Base-by-base conservation (phyloP, 352 stramenopile genomes). In the Phytophthora pisi region DNA sequence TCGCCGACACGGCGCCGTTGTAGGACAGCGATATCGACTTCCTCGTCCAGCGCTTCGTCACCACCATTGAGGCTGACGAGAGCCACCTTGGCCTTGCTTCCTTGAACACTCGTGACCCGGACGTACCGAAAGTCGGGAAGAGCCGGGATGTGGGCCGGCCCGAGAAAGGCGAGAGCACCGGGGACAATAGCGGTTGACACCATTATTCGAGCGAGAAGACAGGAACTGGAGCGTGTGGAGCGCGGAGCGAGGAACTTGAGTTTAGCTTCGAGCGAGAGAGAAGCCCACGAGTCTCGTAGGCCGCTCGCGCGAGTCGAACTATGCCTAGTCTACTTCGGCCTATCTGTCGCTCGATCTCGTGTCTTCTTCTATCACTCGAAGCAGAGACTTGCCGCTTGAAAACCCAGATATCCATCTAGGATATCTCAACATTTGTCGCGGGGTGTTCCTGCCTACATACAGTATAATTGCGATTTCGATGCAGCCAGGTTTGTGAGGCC, bases 321-420 rank as follows among this genome's bases (percentile, higher is more conserved):
- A 28, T 40, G 9, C 9, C 31, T 40, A 40, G 31, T 40, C 40
- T 10, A 47, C 40, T 47, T n/a, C 13, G 3, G 13, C 38, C 38
- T 46, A n/a, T 20, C 20, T 20, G 20, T 20, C 40, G 9, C 36
- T 11, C 9, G 15, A 43, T 43, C 15, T 47, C 13, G 11, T 23
- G 15, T n/a, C 13, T 47, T 47, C n/a, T 20, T 47, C 40, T 15
- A n/a, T 23, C n/a, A 20, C 40, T 47, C 5, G 4, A n/a, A 11
- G 40, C 40, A 47, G 40, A 47, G 40, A 47, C 40, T 47, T 47
- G 40, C 40, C 40, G 40, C n/a, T 47, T 47, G 40, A 47, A 47
- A 47, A 47, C 40, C 40, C 40, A 47, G 11, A 16, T 47, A 47
- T 46, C 16, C 38, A 46, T 20, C 30, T 9, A 16, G 38, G 38